These are phyloP conservation scores for Coemansia sp. DNA, from an alignment of 192 early-diverging fungal genomes.

Conservation along the genomic window DNA sequence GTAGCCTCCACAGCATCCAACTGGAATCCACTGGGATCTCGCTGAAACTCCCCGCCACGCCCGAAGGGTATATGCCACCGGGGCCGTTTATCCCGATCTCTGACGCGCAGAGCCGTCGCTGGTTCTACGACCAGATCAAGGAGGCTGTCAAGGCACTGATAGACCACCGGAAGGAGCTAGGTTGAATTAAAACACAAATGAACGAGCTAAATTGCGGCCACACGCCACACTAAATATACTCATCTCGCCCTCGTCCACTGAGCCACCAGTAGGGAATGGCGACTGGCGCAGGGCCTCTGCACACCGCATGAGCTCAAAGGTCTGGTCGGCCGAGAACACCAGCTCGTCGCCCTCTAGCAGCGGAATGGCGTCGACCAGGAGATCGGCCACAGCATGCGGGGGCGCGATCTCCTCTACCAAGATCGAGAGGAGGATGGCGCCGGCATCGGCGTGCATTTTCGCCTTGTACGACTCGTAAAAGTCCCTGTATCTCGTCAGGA, in stretches of 20 bases:
- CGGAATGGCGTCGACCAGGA: constrained; percentile 63
- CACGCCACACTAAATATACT: constrained; percentile 40
- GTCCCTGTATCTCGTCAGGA: constrained; percentile 58
- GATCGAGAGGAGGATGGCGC: constrained; percentile 45
- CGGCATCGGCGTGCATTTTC: constrained; percentile 40
- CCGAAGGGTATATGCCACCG: constrained; percentile 45
- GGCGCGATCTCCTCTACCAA: constrained; percentile 56
- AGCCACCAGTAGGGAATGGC: not conserved
- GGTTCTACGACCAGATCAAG: constrained; percentile 71
- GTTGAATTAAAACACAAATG: constrained; percentile 17
- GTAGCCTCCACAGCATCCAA: constrained; percentile 65
- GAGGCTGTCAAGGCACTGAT: constrained; percentile 61
- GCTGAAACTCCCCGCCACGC: constrained; percentile 62
- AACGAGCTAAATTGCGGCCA: constrained; percentile 43
- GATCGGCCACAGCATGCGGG: constrained; percentile 45
- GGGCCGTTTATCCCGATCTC: constrained; percentile 71
- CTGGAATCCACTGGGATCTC: constrained; percentile 70
- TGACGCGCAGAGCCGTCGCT: constrained; percentile 60
- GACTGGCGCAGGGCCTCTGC: constrained; percentile 54
- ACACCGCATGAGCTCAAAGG: constrained; percentile 64
- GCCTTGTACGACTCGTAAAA: constrained; percentile 57
- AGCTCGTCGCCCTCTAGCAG: constrained; percentile 58
- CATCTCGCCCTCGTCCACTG: constrained; percentile 19
- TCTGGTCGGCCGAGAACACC: constrained; percentile 59
- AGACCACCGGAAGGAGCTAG: constrained; percentile 43